Evolutionary conservation across 306 rosid species (phyloP), one percentile per base, ranked within the genome.

Genomic region (Canavalia ensiformis): DNA sequence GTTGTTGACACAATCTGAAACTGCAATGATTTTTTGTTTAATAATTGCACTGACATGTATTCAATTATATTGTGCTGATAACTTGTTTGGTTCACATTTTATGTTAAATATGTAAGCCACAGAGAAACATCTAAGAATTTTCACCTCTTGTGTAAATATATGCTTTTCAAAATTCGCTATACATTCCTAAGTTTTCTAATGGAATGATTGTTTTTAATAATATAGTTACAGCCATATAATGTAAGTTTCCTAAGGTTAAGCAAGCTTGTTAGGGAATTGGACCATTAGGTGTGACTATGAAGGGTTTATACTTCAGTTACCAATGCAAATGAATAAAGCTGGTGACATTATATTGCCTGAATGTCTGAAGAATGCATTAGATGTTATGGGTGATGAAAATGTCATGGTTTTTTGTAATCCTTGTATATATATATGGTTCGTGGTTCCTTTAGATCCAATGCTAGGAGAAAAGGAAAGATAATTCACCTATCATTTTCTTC

Each of bases 261-360:
- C 67, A 10, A 33, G 42, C 35, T 37, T 8, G 37, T 55, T 12
- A 8, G 25, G n/a, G 25, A 1, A 37, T 71, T 51, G 18, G 55
- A 63, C 28, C 50, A 62, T 35, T 57, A 74, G 56, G 35, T 46
- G 58, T 37, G 39, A 35, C 30, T 64, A 3, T 46, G 64, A 63
- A 64, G 64, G 51, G 30, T 49, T 49, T 63, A n/a, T 33, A 35
- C 72, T 11, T 49, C 45, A 59, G 28, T 75, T 59, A 44, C 25
- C 13, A 59, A 75, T 45, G 57, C 70, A 75, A 51, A 60, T 46
- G 35, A 51, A 49, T 49, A 3, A 49, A 63, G 28, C 41, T 76
- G 51, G 39, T 63, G 25, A 18, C 25, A 18, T 18, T 18, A 5
- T 64, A 10, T 77, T 34, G 5, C 11, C 42, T 4, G 1, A 51